Percentiles rank a stretch among this genome's conserved stretches.
These are phyloP conservation scores for Prinsepia uniflora DNA, from an alignment of 306 rosid species.

Conservation along the genomic window DNA sequence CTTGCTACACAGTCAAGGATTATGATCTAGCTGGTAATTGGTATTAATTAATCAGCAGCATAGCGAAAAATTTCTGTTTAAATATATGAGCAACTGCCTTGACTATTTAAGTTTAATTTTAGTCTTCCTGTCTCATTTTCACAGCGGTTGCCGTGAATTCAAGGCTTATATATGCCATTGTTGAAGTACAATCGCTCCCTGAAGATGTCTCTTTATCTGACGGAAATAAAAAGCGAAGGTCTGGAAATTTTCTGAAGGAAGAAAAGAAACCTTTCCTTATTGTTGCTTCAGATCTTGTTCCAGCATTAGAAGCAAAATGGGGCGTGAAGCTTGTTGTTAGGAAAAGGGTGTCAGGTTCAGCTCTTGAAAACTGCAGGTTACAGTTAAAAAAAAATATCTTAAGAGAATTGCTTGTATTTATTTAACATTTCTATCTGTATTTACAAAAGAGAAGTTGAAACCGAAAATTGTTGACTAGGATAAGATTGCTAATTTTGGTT, in stretches of 20 bases:
- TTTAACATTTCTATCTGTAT: not conserved
- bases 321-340: constrained; percentile 64
- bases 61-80: not conserved
- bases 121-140: constrained; percentile 15
- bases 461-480: constrained; percentile 16
- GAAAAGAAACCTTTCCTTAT: constrained; percentile 66
- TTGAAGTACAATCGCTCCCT: constrained; percentile 54
- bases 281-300: constrained; percentile 88
- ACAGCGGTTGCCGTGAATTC: constrained; percentile 95
- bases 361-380: constrained; percentile 91
- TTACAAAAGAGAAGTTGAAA: constrained; percentile 5
- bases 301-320: constrained; percentile 85
- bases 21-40: constrained; percentile 2
- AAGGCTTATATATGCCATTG: constrained; percentile 86
- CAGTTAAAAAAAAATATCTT: constrained; percentile 4
- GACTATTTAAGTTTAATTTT: constrained; percentile 7
- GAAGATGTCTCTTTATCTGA: constrained; percentile 46
- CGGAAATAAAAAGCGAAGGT: constrained; percentile 50
- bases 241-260: constrained; percentile 70
- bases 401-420: constrained; percentile 19
- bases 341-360: constrained; percentile 65
- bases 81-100: not conserved
- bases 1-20: not conserved
- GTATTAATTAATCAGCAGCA: not conserved
- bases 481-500: constrained; percentile 20